These are phyloP conservation scores for Ascocoryne sarcoides DNA, from an alignment of 2,329 filamentous ascomycete genomes.

Conservation along the genomic window DNA sequence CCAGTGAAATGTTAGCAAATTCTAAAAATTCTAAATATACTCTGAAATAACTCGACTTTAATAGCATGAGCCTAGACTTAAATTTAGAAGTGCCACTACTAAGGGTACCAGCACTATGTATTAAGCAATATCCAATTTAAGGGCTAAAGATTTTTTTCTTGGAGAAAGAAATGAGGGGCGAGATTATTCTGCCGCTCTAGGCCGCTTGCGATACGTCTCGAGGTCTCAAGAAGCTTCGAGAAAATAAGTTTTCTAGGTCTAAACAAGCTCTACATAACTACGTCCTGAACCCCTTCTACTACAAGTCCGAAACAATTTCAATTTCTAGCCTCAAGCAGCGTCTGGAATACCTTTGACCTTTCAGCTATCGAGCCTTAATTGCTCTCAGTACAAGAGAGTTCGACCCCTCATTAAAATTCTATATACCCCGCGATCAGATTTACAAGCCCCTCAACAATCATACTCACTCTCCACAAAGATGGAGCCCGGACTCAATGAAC, in stretches of 20 bases:
- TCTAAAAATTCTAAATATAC: too few species aligned
- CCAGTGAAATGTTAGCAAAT: too few species aligned
- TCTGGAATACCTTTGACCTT: background rate
- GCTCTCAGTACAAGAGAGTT: background rate
- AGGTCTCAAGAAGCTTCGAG: background rate
- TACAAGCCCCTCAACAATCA: background rate
- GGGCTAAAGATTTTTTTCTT: too few species aligned
- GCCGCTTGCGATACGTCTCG: background rate
- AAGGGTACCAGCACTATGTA: too few species aligned
- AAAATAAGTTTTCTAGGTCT: background rate
- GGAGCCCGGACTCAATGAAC: conserved; percentile 26
- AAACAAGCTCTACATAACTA: background rate
- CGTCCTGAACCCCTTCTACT: background rate
- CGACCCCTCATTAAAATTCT: too few species aligned
- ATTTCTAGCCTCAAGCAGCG: background rate
- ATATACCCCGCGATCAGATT: background rate
- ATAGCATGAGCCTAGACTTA: too few species aligned
- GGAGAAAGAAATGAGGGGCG: too few species aligned
- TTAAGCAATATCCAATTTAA: too few species aligned
- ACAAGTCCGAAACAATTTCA: background rate
- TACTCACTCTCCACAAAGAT: conserved; percentile 12
- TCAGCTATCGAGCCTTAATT: background rate
- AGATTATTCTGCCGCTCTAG: background rate
- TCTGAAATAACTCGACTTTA: too few species aligned
- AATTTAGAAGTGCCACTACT: too few species aligned